Conservation (phyloP, 108 stramenopile genomes). For the Cyclotella distinguenda region DNA sequence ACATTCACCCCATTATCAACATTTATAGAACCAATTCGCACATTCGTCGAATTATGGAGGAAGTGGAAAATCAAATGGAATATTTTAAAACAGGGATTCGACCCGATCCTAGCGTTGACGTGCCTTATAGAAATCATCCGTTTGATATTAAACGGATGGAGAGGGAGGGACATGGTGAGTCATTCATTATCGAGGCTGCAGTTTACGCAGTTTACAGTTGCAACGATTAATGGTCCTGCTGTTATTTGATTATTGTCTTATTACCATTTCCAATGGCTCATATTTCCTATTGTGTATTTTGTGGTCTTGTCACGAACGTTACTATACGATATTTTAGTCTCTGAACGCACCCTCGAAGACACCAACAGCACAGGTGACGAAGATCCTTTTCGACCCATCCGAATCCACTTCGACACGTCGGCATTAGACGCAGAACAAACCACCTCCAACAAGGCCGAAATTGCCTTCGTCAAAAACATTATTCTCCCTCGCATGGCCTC, state of each 20-base stretch:
- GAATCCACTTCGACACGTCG: conserved; percentile 70
- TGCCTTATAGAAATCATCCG: conserved; percentile 75
- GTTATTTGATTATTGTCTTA: too few relatives aligned
- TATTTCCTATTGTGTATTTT: too few relatives aligned
- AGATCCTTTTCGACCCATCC: conserved; percentile 63
- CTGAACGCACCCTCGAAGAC: conserved; percentile 9
- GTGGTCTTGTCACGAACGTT: background rate
- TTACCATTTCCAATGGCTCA: too few relatives aligned
- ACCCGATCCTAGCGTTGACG: conserved; percentile 58
- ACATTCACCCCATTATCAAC: conserved; percentile 52
- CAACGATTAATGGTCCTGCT: too few relatives aligned
- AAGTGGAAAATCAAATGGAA: conserved; percentile 56
- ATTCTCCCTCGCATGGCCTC: conserved; percentile 65
- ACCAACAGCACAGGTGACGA: background rate
- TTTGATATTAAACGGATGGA: conserved; percentile 40
- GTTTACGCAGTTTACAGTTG: background rate
- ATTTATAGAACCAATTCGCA: conserved; percentile 58
- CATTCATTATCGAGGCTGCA: background rate
- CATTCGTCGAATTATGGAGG: conserved; percentile 54
- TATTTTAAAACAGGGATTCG: conserved; percentile 65
- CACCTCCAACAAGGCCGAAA: conserved; percentile 47
- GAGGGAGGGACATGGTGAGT: conserved; percentile 3
- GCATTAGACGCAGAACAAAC: conserved; percentile 57
- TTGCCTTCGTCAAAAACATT: conserved; percentile 73
- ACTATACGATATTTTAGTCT: background rate